phyloP scores from a whole-genome alignment of 2,329 filamentous ascomycete species.

The Ceratocystis diversiconidia region DNA sequence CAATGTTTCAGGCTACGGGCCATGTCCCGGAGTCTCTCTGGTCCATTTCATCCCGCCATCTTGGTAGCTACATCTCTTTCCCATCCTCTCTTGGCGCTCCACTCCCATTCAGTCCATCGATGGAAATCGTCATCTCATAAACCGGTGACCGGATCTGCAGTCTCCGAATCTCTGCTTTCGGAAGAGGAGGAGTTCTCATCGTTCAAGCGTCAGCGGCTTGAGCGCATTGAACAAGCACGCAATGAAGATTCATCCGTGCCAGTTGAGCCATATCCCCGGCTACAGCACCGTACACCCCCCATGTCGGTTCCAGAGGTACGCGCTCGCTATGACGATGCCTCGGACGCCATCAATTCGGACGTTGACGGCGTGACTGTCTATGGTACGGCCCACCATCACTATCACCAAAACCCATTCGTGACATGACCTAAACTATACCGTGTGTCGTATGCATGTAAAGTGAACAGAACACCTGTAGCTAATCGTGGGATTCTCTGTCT shows the following conservation, averaged over 20 bases:
- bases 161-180: neutral
- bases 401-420: neutral
- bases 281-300: conserved; percentile 15
- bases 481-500: conserved; percentile 12
- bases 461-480: conserved; percentile 23
- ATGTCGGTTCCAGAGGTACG: conserved; percentile 20
- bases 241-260: conserved; percentile 17
- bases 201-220: conserved; percentile 27
- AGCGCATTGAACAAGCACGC: conserved; percentile 24
- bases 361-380: conserved; percentile 21
- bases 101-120: neutral
- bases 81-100: neutral
- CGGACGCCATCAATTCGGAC: conserved; percentile 4
- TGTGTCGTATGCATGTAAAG: conserved; percentile 23
- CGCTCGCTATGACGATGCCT: conserved; percentile 11
- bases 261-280: conserved; percentile 15
- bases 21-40: conserved; percentile 12
- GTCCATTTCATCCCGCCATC: neutral
- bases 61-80: neutral
- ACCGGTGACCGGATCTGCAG: neutral
- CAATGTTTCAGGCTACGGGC: conserved; percentile 27
- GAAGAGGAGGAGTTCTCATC: conserved; percentile 23
- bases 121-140: conserved; percentile 12
- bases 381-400: conserved; percentile 20
- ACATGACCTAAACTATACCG: conserved; percentile 9